phyloP scores from a whole-genome alignment of 345 rosid species.

The Schrenkiella parvula region DNA sequence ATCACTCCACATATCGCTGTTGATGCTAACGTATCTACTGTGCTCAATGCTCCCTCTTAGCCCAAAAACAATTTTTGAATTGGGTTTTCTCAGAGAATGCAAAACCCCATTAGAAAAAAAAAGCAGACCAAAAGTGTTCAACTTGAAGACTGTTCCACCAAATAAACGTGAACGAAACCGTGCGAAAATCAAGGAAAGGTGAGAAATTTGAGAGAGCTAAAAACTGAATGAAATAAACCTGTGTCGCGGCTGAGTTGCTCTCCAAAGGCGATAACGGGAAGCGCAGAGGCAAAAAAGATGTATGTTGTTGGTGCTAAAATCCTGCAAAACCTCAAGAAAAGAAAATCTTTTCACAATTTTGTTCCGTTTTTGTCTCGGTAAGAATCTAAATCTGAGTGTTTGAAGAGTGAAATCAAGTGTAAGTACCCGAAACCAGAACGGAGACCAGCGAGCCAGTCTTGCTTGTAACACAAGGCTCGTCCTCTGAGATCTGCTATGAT shows the following conservation, averaged over 20 bases:
- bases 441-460: constrained; percentile 60
- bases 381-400: not conserved
- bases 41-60: constrained; percentile 70
- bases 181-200: not conserved
- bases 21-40: constrained; percentile 68
- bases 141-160: constrained; percentile 7
- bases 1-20: constrained; percentile 81
- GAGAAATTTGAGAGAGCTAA: not conserved
- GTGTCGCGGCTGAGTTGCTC: constrained; percentile 83
- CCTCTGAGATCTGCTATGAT: constrained; percentile 48
- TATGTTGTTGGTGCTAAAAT: constrained; percentile 83
- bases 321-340: constrained; percentile 31
- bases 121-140: constrained; percentile 9
- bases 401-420: not conserved
- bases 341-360: not conserved
- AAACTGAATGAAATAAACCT: constrained; percentile 30
- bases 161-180: constrained; percentile 11
- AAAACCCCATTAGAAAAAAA: not conserved
- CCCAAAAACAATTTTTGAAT: not conserved
- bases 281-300: constrained; percentile 78
- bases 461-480: constrained; percentile 59
- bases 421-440: constrained; percentile 53
- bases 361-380: not conserved
- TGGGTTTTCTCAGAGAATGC: not conserved
- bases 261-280: constrained; percentile 85